Base-by-base conservation (phyloP, 352 stramenopile genomes). In the Phytophthora podocarpi region DNA sequence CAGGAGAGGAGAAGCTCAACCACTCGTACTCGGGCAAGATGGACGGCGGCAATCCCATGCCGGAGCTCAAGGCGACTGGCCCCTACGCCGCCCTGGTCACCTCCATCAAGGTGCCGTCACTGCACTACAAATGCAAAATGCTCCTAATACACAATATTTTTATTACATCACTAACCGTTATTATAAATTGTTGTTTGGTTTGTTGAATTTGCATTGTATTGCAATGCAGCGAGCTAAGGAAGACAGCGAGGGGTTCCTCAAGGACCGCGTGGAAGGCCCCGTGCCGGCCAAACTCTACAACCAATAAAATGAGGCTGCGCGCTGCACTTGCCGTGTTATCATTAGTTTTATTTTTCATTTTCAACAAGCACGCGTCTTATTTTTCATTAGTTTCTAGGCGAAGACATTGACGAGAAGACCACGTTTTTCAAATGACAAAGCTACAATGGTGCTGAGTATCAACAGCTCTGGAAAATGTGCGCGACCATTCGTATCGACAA, bases 221-320 rank as follows among this genome's bases (percentile, higher is more conserved):
- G 21, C 16, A 15, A 26, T 34, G 2, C 37, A 94, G 85, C 73
- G 81, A 39, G 82, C 82, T 15, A 94, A 94, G 48, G 77, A 90
- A 32, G 84, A 89, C 67, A 94, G 85, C 59, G 85, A 94, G 62
- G 57, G 27, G 13, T 91, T 92, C 61, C 68, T 94, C 7, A 91
- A 91, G 54, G 81, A 94, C 70, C 86, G 88, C 46, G 80, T 89
- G 31, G 85, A 94, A 66, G 82, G 85, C n/a, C 85, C 85, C 2
- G 74, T 91, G 43, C 72, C 83, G 16, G 74, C 78, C 4, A 85
- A 84, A 59, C 45, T 90, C 31, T 85, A 87, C 55, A 81, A 86
- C 59, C 67, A 83, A 64, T 88, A 78, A 58, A 48, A 15, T 6
- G 12, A 46, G n/a, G 21, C 20, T 31, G 12, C 21, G 13, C 21